Base-by-base conservation (phyloP, 768 basidiomycete species). In the Gymnopilus dilepis region DNA sequence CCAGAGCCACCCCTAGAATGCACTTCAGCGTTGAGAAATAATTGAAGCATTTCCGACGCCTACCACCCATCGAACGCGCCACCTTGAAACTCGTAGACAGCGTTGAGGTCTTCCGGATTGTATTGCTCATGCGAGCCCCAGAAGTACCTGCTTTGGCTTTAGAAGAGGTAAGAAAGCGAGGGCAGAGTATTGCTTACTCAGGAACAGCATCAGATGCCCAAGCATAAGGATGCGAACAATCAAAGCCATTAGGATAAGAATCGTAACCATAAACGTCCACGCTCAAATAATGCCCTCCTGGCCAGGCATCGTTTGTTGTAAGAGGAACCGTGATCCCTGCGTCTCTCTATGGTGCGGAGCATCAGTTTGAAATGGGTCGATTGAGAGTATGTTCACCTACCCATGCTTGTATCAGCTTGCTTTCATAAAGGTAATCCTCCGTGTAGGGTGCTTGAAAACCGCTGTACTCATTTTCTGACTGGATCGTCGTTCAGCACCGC, bases 401-500 rank as follows among this genome's bases (percentile, higher is more conserved):
- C 55, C 79, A 67, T 34, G 72, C 50, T 51, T 75, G 65, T 47
- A 77, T 65, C 40, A 81, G 68, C 19, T 71, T 70, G 24, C 58
- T 60, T 53, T 78, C 78, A 64, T 81, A 81, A 2, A 69, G 73
- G 41, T 77, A 74, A 56, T 81, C 80, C 65, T 81, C 79, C 0
- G 71, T 70, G 57, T 74, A 78, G 4, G 79, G 78, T 6, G 70
- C 58, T 60, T 76, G 74, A 54, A 73, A 80, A 34, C 71, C 75
- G 31, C 73, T 80, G 68, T 86, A 86, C 67, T 86, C 85, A 59
- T 86, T 86, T 65, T 86, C 85, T 15, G 78, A 74, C 78, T 85
- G 60, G 61, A 50, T 7, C 19, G 11, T 28, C 47, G 4, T 7
- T 50, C 28, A 50, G 15, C 4, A 26, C 34, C 40, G 59, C 24